Conservation (phyloP, 345 rosid genomes). For the Heritiera fomes region DNA sequence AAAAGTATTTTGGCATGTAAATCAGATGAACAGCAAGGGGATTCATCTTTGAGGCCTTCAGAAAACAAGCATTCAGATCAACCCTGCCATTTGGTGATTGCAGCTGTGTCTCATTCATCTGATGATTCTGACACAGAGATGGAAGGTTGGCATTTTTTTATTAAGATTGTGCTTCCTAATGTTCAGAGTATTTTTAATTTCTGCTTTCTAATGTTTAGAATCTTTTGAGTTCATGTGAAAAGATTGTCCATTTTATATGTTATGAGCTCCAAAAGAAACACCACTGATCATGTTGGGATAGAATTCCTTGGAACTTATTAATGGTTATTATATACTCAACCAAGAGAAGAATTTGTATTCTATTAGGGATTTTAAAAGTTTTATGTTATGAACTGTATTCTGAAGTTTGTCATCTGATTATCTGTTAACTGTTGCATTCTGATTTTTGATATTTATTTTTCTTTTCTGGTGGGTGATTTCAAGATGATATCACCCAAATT, state of each 20-base stretch:
- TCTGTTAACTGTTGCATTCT: conserved; percentile 5
- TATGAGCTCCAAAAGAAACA: not conserved
- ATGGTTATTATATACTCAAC: not conserved
- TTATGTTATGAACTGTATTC: conserved; percentile 1
- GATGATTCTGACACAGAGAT: conserved; percentile 81
- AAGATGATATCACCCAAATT: conserved; percentile 72
- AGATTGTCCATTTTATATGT: not conserved
- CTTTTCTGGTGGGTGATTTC: conserved; percentile 20
- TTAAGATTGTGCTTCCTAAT: conserved; percentile 18
- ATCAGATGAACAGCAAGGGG: conserved; percentile 19
- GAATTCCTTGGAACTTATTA: conserved; percentile 11
- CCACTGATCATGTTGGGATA: not conserved
- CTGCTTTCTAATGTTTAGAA: not conserved
- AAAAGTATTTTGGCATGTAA: conserved; percentile 8
- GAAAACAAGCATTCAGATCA: conserved; percentile 24
- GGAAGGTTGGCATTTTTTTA: conserved; percentile 59
- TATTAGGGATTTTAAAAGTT: not conserved
- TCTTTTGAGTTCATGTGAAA: not conserved
- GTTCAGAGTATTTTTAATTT: not conserved
- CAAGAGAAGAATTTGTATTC: not conserved
- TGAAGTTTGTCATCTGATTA: not conserved
- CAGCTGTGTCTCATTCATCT: conserved; percentile 30
- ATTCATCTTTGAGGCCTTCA: conserved; percentile 21
- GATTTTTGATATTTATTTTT: not conserved
- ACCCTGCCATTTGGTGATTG: conserved; percentile 15